Base-by-base conservation (phyloP, 2,329 filamentous ascomycete genomes). In the Fusarium fujikuroi region DNA sequence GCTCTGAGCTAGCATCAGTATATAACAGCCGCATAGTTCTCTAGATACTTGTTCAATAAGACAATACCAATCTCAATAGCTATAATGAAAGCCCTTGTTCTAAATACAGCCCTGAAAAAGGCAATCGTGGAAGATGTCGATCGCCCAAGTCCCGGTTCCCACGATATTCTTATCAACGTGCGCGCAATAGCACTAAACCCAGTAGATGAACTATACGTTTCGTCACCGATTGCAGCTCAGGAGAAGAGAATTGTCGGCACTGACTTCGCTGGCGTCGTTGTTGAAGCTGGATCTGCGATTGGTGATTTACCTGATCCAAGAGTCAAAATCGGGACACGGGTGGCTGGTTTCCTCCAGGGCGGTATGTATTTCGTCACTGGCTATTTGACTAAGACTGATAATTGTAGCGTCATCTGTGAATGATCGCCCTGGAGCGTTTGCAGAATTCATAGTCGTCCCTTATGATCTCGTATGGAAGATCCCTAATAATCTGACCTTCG, bases 271-370 rank as follows among this genome's bases (percentile, higher is more conserved):
- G 84, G 84, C 6, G 53, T 74, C 0, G 73, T 85, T 19, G 72
- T 78, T 1, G 64, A 73, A 9, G 62, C 75, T 16, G 73, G 66
- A 11, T 25, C 43, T 3, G 73, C 69, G 3, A 70, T 76, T 10
- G 54, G 19, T n/a, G 53, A 21, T 5, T 63, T 25, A 7, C 36
- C 44, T 5, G 75, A 78, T 60, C 9, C 49, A 2, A 69, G 77
- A 12, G 49, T 61, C 1, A 74, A 77, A 42, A 14, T 62, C 7
- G 84, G 83, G 9, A 47, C 77, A 5, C 76, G 79, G 8, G 83
- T 85, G 1, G 78, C 83, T 4, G 83, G 84, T 0, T 85, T 85
- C 43, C 75, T 84, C 1, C 84, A 86, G 64, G 84, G 84, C 39
- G 79, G 77, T 78, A 42, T 5, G 75, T 32, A 12, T 0, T 28